Percentiles rank a stretch among this genome's conserved stretches.
Conservation (phyloP, 2,329 filamentous ascomycete species). For the Ceratocystis alfenasii region DNA sequence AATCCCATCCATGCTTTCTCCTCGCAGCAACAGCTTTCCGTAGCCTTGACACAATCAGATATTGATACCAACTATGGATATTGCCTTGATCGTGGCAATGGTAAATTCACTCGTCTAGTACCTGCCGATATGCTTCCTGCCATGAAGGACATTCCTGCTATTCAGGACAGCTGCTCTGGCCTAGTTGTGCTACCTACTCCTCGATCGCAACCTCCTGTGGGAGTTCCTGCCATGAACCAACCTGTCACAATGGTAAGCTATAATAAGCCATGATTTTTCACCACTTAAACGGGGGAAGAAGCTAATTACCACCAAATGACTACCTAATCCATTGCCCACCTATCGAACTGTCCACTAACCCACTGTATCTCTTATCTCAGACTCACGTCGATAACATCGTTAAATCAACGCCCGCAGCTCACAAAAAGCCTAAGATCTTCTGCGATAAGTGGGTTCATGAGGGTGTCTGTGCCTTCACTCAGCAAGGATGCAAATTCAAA, state of each 20-base stretch:
- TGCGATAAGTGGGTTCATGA: constrained; percentile 86
- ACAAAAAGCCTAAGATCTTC: constrained; percentile 52
- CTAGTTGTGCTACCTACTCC: constrained; percentile 40
- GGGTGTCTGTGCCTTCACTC: constrained; percentile 71
- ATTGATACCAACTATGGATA: constrained; percentile 33
- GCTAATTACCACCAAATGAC: neutral
- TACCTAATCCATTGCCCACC: neutral
- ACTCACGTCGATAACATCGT: neutral
- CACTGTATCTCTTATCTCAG: constrained; percentile 7
- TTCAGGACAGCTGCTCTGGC: constrained; percentile 31
- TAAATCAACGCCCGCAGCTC: constrained; percentile 1
- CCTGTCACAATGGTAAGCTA: constrained; percentile 32
- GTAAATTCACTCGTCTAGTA: constrained; percentile 42
- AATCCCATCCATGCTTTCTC: neutral
- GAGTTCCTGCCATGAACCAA: constrained; percentile 31
- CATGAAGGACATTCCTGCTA: constrained; percentile 34
- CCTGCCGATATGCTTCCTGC: constrained; percentile 43
- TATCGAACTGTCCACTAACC: neutral
- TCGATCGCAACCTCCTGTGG: constrained; percentile 24
- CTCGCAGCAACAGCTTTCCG: constrained; percentile 1
- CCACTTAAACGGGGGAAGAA: neutral
- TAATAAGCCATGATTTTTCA: neutral
- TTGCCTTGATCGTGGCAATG: constrained; percentile 42
- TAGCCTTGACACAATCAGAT: neutral
- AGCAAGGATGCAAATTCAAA: constrained; percentile 79